Base-by-base conservation (phyloP, 768 basidiomycete species). In the Pleurotus citrinopileatus region DNA sequence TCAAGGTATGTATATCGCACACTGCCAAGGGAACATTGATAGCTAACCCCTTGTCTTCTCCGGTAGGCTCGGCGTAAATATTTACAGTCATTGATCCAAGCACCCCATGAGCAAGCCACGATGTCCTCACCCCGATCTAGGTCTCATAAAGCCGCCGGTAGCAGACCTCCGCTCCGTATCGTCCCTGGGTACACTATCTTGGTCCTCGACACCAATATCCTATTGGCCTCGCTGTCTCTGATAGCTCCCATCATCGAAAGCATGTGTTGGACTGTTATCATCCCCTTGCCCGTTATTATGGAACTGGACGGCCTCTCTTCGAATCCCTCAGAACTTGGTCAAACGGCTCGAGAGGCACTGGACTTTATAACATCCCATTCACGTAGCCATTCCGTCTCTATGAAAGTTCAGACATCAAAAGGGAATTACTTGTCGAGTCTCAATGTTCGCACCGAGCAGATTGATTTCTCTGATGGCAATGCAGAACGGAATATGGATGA, bases 281-380 rank as follows among this genome's bases (percentile, higher is more conserved):
- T 99, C 0, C 97, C 97, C 3, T 80, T 98, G 2, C 95, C 94
- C 0, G 96, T 97, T 57, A 81, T 98, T 64, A 98, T 95, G 79
- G 97, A 99, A 61, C 85, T 99, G 6, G 96, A 99, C 60, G 94
- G 94, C n/a, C 83, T 98, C 6, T 77, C 81, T 1, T 69, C 73
- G 54, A 87, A 89, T 59, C 56, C 73, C 2, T 69, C 80, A 0
- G 77, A 80, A 40, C 85, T 98, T 20, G 91, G 87, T 36, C 78
- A 83, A 42, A 83, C 90, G 0, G 94, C 97, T 0, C 73, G 76
- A 32, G 73, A 76, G 9, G 91, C 94, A 0, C 73, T 97, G 55
- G 58, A 75, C 0, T 97, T 92, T 62, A 81, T 98, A 60, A 81
- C 86, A 2, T 73, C 82, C 1, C 85, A 88, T 60, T 70, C 98